Conservation (phyloP, 2,329 filamentous ascomycete species). For the Pezicula carpinea region DNA sequence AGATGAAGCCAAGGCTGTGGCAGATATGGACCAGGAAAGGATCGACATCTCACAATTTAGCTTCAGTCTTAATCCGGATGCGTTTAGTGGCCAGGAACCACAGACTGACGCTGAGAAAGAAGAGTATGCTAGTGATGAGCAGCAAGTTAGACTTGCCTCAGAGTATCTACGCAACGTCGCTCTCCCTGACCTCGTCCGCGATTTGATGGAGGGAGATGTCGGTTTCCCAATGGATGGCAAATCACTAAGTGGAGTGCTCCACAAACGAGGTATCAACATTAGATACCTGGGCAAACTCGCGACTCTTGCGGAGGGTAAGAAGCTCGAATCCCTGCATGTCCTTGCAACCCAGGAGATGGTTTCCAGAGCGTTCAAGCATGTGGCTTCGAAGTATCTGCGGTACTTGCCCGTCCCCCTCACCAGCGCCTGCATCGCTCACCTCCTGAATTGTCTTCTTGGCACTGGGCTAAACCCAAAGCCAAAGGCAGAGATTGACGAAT, state of each 20-base stretch:
- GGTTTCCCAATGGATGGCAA: slow-evolving; percentile 99
- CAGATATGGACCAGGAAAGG: slow-evolving; percentile 45
- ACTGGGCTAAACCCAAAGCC: slow-evolving; percentile 72
- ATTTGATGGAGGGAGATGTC: slow-evolving; percentile 86
- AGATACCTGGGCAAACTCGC: slow-evolving; percentile 89
- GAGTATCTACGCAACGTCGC: slow-evolving; percentile 70
- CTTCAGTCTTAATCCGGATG: slow-evolving; percentile 89
- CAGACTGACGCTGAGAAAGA: slow-evolving; percentile 88
- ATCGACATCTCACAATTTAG: slow-evolving; percentile 85
- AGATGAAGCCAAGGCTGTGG: slow-evolving; percentile 27
- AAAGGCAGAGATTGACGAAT: slow-evolving; percentile 69
- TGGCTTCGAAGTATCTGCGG: slow-evolving; percentile 73
- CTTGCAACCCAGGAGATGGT: slow-evolving; percentile 90
- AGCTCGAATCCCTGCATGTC: slow-evolving; percentile 71
- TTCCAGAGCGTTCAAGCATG: slow-evolving; percentile 91
- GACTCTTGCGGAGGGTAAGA: slow-evolving; percentile 61
- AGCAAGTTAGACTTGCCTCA: slow-evolving; percentile 81
- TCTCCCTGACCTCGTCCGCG: slow-evolving; percentile 80
- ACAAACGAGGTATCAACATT: slow-evolving; percentile 96
- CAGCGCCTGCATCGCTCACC: slow-evolving; percentile 74
- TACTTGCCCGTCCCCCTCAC: slow-evolving; percentile 75
- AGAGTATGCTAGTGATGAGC: slow-evolving; percentile 77
- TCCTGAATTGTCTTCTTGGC: slow-evolving; percentile 91
- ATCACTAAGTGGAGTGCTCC: slow-evolving; percentile 80
- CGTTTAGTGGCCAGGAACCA: slow-evolving; percentile 86